Percentiles rank a stretch among this genome's conserved stretches.
Evolutionary conservation across 768 basidiomycete species (phyloP).

Genomic region (Hericium alpestre): DNA sequence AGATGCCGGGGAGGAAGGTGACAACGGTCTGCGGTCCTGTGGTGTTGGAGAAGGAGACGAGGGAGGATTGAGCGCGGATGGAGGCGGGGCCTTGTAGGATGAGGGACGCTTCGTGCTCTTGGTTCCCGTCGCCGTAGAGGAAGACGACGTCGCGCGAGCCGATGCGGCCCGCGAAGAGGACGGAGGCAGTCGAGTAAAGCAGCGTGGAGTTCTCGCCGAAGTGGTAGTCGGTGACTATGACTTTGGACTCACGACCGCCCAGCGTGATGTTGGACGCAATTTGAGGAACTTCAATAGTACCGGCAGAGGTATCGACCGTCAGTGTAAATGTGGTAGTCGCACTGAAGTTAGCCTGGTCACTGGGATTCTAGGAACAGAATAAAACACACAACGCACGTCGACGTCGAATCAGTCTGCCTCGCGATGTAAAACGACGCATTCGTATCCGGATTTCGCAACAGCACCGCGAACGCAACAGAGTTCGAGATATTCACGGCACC

Average conservation of each 20-base stretch:
- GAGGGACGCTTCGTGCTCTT: constrained; percentile 26
- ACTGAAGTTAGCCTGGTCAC: constrained; percentile 19
- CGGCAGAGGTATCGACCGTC: constrained; percentile 42
- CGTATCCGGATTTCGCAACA: constrained; percentile 60
- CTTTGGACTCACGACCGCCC: constrained; percentile 61
- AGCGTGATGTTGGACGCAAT: constrained; percentile 46
- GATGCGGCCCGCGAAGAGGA: constrained; percentile 53
- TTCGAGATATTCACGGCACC: constrained; percentile 35
- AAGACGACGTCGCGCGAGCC: constrained; percentile 31
- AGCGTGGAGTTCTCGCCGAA: constrained; percentile 51
- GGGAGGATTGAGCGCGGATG: not conserved
- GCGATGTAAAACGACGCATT: constrained; percentile 57
- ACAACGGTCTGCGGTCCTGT: constrained; percentile 40
- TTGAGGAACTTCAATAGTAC: constrained; percentile 45
- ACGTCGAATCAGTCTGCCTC: constrained; percentile 57
- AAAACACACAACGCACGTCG: constrained; percentile 31
- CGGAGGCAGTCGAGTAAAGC: constrained; percentile 61
- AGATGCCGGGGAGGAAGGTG: constrained; percentile 19
- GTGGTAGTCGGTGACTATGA: constrained; percentile 60
- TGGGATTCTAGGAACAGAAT: not conserved
- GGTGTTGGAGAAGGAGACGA: not conserved
- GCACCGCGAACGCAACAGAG: constrained; percentile 44
- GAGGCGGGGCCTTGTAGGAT: not conserved
- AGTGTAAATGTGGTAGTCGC: constrained; percentile 46
- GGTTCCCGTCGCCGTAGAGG: constrained; percentile 25